Evolutionary conservation across 257 asterid species (phyloP), one percentile per base, ranked within the genome.

Genomic region (Apocynum venetum): DNA sequence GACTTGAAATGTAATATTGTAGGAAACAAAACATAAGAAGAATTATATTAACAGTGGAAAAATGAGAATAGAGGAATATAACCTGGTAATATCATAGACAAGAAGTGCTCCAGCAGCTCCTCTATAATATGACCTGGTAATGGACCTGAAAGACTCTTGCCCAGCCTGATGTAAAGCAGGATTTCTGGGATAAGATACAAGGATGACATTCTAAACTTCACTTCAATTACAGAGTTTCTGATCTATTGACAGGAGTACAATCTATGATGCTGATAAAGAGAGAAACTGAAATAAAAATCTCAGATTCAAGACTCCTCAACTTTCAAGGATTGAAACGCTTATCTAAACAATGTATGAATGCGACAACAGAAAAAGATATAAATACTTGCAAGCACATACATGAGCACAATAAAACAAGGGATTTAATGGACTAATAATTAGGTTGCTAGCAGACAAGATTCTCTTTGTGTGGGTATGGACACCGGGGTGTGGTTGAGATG

Each of bases 71-170:
- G 25, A 49, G 19, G 44, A 72, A 12, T 8, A 49, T 46, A 46
- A 68, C 80, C 80, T 53, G 80, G 92, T 86, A 56, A 89, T 86
- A 77, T 89, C 91, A 79, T 89, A 89, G 60, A 89, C 91, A 75
- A 89, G 83, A 79, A 89, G 94, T 44, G 94, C 94, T 19, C 94
- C 94, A 65, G 92, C 91, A 67, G 94, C 92, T 81, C 92, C 92
- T 82, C 92, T 80, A 85, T 89, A 89, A 79, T 89, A 89, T 46
- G 92, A 88, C 78, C 92, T 83, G 13, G 94, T 89, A 75, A 88
- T 87, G 51, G 93, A 89, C 71, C 93, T 87, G 82, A 89, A 89
- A 64, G 91, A 86, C 73, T 89, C 93, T 80, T 88, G 92, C 56
- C 94, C 94, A 51, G 94, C 94, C 94, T 89, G 72, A 59, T 76